Evolutionary conservation across 2,329 filamentous ascomycete genomes (phyloP), one percentile per base, ranked within the genome.

Genomic region (Nothophaeocryptopus gaeumannii): DNA sequence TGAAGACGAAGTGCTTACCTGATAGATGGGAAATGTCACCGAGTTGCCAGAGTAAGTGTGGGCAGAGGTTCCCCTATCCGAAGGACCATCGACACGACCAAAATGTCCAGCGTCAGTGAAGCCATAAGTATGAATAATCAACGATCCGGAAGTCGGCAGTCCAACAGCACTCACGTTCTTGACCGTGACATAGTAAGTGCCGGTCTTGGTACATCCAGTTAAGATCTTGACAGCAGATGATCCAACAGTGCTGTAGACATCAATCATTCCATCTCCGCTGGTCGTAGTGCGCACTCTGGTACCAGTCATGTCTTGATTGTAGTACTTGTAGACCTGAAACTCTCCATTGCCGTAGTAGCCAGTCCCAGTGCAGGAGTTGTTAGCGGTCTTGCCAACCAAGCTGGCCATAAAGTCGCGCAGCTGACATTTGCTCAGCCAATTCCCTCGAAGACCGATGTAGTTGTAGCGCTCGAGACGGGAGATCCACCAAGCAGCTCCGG

Each of bases 281-380:
- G 62, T 63, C 0, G 63, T 60, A 2, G 72, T 73, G 0, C 62
- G 63, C 5, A 71, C 65, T 12, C 73, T 67, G 11, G 64, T 43
- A 3, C 74, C 74, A 0, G 68, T 72, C 73, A 76, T 76, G 37
- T 71, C 70, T 2, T 63, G 55, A 38, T 69, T 64, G 58, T 77
- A 78, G 61, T 76, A 76, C 45, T 72, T 71, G 60, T 77, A 77
- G 9, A 76, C 67, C 39, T 75, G 71, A 55, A 64, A 76, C 16
- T 75, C 72, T 1, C 70, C 70, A 32, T 66, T 71, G 1, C 72
- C 63, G 26, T 50, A 68, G 53, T 76, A 76, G 0, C 63, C 67
- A 1, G 51, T 61, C 4, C 41, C 60, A 13, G 42, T 47, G 32
- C 46, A 51, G n/a, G 45, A 48, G 9, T 63, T 55, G 2, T 60